Percentiles rank a stretch among this genome's conserved stretches.
These are phyloP conservation scores for Suillus alpinus DNA, from an alignment of 768 basidiomycete species.

Conservation along the genomic window DNA sequence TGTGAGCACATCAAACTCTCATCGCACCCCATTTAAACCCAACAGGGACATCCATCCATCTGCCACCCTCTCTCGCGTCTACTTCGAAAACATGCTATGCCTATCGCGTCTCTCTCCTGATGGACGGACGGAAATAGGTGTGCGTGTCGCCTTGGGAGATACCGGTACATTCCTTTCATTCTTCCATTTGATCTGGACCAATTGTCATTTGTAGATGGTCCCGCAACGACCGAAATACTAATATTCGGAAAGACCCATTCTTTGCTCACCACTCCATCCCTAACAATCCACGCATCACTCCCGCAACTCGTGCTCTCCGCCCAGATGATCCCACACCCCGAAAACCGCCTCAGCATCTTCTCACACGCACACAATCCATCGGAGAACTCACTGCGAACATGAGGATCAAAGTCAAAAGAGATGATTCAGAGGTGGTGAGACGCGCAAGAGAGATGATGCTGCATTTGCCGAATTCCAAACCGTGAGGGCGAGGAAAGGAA, in stretches of 20 bases:
- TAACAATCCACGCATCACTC: slow-evolving; percentile 49
- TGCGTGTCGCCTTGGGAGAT: slow-evolving; percentile 70
- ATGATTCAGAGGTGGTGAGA: too few species aligned
- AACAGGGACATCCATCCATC: slow-evolving; percentile 65
- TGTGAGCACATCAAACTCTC: too few species aligned
- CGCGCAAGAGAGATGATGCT: too few species aligned
- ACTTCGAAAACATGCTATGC: too few species aligned
- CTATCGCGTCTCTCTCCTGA: too few species aligned
- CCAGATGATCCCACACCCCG: slow-evolving; percentile 83
- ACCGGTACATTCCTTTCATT: slow-evolving; percentile 42
- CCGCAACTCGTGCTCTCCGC: slow-evolving; percentile 45
- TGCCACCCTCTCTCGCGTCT: too few species aligned
- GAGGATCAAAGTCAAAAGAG: too few species aligned
- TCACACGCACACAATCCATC: too few species aligned
- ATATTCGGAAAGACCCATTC: slow-evolving; percentile 39
- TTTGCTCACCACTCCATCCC: slow-evolving; percentile 11
- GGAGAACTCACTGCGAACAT: too few species aligned
- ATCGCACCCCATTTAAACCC: too few species aligned
- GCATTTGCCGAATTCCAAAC: too few species aligned
- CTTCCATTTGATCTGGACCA: not conserved
- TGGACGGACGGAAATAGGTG: slow-evolving; percentile 46
- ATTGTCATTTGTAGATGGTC: slow-evolving; percentile 46
- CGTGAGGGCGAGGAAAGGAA: too few species aligned
- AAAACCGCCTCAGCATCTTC: slow-evolving; percentile 41
- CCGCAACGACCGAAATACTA: slow-evolving; percentile 65